Conservation (phyloP, 1,139 yeast genomes). For the Yamadazyma dushanensis region DNA sequence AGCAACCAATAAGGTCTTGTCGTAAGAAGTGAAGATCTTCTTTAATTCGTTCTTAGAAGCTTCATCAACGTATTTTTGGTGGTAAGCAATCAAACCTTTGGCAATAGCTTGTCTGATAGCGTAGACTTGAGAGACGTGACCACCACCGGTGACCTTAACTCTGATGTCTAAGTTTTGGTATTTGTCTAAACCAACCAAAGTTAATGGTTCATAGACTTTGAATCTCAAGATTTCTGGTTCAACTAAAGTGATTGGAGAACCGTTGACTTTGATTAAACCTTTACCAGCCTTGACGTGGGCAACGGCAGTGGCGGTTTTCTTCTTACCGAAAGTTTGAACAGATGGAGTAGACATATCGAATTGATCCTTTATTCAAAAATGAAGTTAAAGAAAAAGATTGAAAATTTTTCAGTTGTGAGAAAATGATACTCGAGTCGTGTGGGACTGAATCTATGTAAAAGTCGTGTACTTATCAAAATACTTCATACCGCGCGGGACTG, state of each 20-base stretch:
- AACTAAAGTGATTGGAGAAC: slow-evolving; percentile 98
- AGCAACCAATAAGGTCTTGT: slow-evolving; percentile 99
- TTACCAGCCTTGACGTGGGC: slow-evolving; percentile 99
- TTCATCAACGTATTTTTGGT: slow-evolving; percentile 99
- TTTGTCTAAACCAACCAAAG: slow-evolving; percentile 98
- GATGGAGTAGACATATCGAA: slow-evolving; percentile 59
- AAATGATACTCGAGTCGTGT: not conserved
- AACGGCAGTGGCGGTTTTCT: slow-evolving; percentile 99
- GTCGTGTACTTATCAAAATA: too few relatives aligned
- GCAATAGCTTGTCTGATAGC: slow-evolving; percentile 99
- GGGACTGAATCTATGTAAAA: too few relatives aligned
- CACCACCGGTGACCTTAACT: slow-evolving; percentile 99
- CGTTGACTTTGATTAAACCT: slow-evolving; percentile 99
- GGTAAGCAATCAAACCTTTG: slow-evolving; percentile 99
- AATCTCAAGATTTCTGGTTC: slow-evolving; percentile 99
- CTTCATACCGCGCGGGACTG: too few relatives aligned
- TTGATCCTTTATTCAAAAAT: slow-evolving; percentile 3
- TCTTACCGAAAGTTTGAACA: slow-evolving; percentile 96
- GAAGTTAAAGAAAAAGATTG: slow-evolving; percentile 1
- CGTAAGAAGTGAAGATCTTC: slow-evolving; percentile 96
- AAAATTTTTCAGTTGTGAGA: slow-evolving; percentile 6
- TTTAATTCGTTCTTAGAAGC: slow-evolving; percentile 99
- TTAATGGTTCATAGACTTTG: slow-evolving; percentile 99
- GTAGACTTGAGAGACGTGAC: slow-evolving; percentile 99
- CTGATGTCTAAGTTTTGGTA: slow-evolving; percentile 98